phyloP scores from a whole-genome alignment of 306 rosid species.

The Erythrophleum fordii region DNA sequence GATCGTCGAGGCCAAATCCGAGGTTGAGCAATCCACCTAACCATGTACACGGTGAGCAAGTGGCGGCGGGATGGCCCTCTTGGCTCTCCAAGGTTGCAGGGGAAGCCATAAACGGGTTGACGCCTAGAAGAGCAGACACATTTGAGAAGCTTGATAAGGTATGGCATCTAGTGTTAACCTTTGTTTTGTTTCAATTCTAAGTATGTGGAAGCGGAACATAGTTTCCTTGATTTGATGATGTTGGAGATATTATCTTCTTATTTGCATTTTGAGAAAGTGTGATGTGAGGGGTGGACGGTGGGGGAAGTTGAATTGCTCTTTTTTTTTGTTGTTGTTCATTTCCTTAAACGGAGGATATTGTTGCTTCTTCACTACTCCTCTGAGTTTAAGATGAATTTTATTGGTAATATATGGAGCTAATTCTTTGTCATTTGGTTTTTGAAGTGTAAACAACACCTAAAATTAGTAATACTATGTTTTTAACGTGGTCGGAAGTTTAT shows the following conservation, averaged over 20 bases:
- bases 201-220: neutral
- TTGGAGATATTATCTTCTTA: slow-evolving; percentile 9
- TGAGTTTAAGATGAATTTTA: slow-evolving; percentile 30
- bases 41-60: slow-evolving; percentile 91
- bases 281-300: neutral
- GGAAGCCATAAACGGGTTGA: slow-evolving; percentile 94
- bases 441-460: slow-evolving; percentile 22
- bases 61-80: slow-evolving; percentile 99
- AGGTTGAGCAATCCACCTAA: slow-evolving; percentile 84
- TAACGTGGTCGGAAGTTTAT: neutral
- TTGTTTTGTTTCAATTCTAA: slow-evolving; percentile 22
- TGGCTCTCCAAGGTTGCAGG: slow-evolving; percentile 99
- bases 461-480: slow-evolving; percentile 34
- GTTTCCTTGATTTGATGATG: slow-evolving; percentile 25
- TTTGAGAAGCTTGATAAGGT: slow-evolving; percentile 97
- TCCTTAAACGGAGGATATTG: neutral
- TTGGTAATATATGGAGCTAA: slow-evolving; percentile 19
- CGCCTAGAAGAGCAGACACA: slow-evolving; percentile 87
- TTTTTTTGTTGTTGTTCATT: slow-evolving; percentile 25
- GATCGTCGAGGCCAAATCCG: slow-evolving; percentile 87
- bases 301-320: neutral
- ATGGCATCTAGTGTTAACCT: neutral
- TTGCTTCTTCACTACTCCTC: slow-evolving; percentile 35
- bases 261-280: slow-evolving; percentile 35
- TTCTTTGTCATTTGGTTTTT: slow-evolving; percentile 29